Base-by-base conservation (phyloP, 768 basidiomycete species). In the Mycena kentingensis region DNA sequence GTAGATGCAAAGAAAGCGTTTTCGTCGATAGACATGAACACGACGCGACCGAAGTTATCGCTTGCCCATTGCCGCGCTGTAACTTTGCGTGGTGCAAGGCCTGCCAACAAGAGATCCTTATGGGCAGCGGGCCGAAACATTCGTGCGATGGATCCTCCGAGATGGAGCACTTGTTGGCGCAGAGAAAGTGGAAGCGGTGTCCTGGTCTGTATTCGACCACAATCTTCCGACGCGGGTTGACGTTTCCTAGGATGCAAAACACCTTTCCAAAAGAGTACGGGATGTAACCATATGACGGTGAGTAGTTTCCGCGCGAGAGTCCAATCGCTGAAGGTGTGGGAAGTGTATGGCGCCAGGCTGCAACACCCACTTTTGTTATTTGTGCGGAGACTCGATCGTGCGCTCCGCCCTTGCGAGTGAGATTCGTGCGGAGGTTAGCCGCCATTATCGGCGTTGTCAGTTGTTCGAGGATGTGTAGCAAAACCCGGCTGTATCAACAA, bases 171-270 rank as follows among this genome's bases (percentile, higher is more conserved):
- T 52, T 83, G 37, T 81, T 84, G 79, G 63, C 68, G 31, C 55
- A 70, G 58, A 67, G 73, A n/a, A 84, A 84, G 5, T 87, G 85
- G 85, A 82, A 80, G 54, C 74, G 76, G 46, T 87, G 86, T 62
- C 82, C 85, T 53, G 81, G 85, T 72, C n/a, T 29, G 51, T 19
- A 10, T 21, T 7, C 24, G 2, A 35, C 27, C 3, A 3, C 11
- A 26, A 3, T 5, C 35, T 16, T 15, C 7, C 22, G 12, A 4
- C 24, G 21, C 27, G 31, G 12, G 7, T 18, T 32, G 24, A 44
- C 52, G 18, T 36, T n/a, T 52, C 12, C 10, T 18, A 78, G 77
- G 75, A 5, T 79, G 78, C 58, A 63, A 64, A 47, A 78, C 81
- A 10, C 76, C 80, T 3, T 76, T 81, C 18, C 75, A 70, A 49